A percentile compares a stretch with the other conserved stretches of the same genome.
Conservation (phyloP, 2,329 filamentous ascomycete species). For the Trichoderma sp. region DNA sequence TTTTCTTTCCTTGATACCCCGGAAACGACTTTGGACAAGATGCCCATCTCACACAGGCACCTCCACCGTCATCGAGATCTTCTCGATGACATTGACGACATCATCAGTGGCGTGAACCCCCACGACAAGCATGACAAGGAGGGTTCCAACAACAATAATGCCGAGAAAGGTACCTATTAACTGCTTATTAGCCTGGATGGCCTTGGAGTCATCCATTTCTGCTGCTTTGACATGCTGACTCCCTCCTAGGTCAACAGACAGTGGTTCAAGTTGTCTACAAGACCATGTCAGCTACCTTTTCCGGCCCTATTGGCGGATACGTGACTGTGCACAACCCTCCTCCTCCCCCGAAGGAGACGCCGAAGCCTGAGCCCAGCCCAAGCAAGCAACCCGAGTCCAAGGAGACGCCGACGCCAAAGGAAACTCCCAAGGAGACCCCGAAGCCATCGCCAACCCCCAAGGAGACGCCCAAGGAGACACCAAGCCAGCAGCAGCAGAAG, state of each 20-base stretch:
- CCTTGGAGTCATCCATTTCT: neutral
- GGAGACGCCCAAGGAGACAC: conserved; percentile 23
- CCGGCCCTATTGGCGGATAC: conserved; percentile 43
- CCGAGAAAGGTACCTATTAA: neutral
- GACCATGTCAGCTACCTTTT: conserved; percentile 42
- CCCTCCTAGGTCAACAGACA: neutral
- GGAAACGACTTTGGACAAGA: conserved; percentile 25
- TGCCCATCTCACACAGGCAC: conserved; percentile 32
- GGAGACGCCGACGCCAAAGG: conserved; percentile 14
- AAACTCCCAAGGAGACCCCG: conserved; percentile 19
- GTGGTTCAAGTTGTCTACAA: conserved; percentile 41
- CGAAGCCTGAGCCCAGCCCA: conserved; percentile 17
- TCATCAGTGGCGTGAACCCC: conserved; percentile 24
- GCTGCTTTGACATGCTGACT: neutral
- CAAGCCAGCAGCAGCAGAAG: conserved; percentile 11
- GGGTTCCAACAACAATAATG: neutral
- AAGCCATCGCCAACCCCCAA: conserved; percentile 16
- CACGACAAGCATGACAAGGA: neutral
- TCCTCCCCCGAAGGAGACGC: conserved; percentile 16
- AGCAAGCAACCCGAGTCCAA: conserved; percentile 7
- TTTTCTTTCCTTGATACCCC: neutral
- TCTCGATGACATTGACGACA: conserved; percentile 31
- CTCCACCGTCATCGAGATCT: conserved; percentile 30
- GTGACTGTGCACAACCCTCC: conserved; percentile 34
- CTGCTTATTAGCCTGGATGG: neutral